phyloP scores from a whole-genome alignment of 2,329 filamentous ascomycete species.

The Mycogone perniciosa region DNA sequence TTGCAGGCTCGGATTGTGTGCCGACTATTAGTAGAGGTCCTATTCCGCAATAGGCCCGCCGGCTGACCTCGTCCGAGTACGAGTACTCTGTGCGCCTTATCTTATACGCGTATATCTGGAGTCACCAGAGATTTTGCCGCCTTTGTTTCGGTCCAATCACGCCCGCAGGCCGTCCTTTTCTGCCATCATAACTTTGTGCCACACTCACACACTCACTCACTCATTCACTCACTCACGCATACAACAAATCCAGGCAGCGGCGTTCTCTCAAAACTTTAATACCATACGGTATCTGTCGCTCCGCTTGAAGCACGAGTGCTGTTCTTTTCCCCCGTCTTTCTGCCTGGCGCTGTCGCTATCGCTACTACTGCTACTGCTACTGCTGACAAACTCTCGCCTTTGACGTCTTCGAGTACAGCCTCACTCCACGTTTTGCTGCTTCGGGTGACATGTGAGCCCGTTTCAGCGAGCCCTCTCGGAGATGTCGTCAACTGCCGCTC shows the following conservation, averaged over 20 bases:
- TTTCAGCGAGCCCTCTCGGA: slow-evolving; percentile 13
- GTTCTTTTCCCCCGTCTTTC: neutral
- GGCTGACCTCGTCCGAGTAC: neutral
- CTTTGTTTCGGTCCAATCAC: neutral
- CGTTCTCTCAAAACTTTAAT: neutral
- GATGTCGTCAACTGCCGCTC: slow-evolving; percentile 27
- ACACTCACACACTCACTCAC: neutral
- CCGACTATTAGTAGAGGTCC: too few relatives aligned
- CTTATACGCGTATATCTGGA: neutral
- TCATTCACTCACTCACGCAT: neutral
- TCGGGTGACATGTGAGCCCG: slow-evolving; percentile 25
- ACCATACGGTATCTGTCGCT: slow-evolving; percentile 1
- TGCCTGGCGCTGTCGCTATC: slow-evolving; percentile 4
- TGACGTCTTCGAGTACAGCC: neutral
- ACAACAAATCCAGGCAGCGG: neutral
- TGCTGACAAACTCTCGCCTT: neutral
- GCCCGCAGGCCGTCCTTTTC: neutral
- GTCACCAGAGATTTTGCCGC: neutral
- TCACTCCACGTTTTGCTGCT: slow-evolving; percentile 11
- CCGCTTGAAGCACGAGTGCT: neutral
- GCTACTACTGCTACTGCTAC: neutral
- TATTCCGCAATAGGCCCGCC: too few relatives aligned
- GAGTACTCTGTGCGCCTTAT: neutral
- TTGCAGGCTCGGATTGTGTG: too few relatives aligned
- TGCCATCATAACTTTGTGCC: neutral